Evolutionary conservation across 352 stramenopile genomes (phyloP), one percentile per base, ranked within the genome.

Genomic region (Pythium insidiosum): DNA sequence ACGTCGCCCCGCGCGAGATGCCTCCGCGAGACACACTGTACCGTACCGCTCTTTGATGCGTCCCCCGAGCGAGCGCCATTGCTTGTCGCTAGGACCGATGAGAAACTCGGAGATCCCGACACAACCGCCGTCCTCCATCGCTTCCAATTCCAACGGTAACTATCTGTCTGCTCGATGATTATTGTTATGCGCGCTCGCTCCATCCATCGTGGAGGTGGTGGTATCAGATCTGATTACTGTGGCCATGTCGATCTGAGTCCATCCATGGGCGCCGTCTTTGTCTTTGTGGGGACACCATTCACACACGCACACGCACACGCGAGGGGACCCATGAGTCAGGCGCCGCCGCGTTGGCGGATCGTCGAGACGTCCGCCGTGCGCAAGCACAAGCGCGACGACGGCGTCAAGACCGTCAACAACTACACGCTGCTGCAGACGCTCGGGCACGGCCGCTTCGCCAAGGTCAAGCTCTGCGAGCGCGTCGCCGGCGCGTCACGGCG

Each of bases 381-480:
- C 9, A 77, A 69, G 54, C 61, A 36, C 47, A 85, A 84, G 64
- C 61, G 58, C 3, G 43, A 39, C 21, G 56, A 60, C 23, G 75
- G 73, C 13, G 43, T 47, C 41, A 84, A 87, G 64, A 49, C 68
- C 38, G 64, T 94, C 24, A 91, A 94, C 54, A 90, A 90, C 62
- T 94, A 94, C 56, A 59, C 62, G 29, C 34, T 90, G 39, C 48
- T 78, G 53, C 66, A 78, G 23, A 82, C 60, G 38, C 49, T 94
- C 47, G 82, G 82, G 4, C 68, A 84, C 15, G 82, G 82, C 18
- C 69, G 73, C 43, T 94, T 94, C 44, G 79, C 69, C 58, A 94
- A 90, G 56, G 82, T 94, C 33, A 91, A 91, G 58, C 71, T 84
- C 30, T 85, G 73, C 38, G 73, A 90, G 55, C 76, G 79, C 7